Base-by-base conservation (phyloP, 129 eudicot species). In the Calendula officinalis region DNA sequence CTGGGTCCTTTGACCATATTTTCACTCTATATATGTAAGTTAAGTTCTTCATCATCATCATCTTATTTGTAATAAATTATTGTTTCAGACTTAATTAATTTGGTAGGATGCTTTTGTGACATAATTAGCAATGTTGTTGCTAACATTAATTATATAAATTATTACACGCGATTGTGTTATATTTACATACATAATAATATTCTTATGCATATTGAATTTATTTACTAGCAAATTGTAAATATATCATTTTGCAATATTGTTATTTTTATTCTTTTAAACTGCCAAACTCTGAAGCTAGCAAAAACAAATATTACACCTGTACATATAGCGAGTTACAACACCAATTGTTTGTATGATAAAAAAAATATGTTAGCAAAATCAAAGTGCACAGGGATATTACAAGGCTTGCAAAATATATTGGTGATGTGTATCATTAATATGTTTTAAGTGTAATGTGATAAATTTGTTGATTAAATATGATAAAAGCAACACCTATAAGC, bases 401-500 rank as follows among this genome's bases (percentile, higher is more conserved):
- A 22, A 22, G 30, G 30, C 30, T 22, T 22, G 30, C 30, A 22
- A 22, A 22, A 22, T 22, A 22, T 22, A 22, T 22, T 22, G 2
- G 30, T 22, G 30, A 22, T 22, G 1, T 22, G 30, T 22, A 22
- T 22, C 30, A 22, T 2, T 2, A 22, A 22, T 22, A 22, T 22
- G 2, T 0, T 22, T 22, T 22, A 22, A 22, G 2, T 22, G 2
- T 22, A 22, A 22, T 22, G 30, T 1, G 2, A 22, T 22, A 22
- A 22, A 22, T 22, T 22, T 22, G 2, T 22, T 22, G 30, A 22
- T 22, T 2, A 22, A 22, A 22, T 22, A 38, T 73, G 67, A 74
- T 66, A 34, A 47, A 56, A 87, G 98, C 96, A 50, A 83, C 8
- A 75, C 88, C 88, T 17, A 87, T 87, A 96, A 80, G 87, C 78